Conservation (phyloP, 805 yeast genomes). For the Suhomyces xylopsoci region DNA sequence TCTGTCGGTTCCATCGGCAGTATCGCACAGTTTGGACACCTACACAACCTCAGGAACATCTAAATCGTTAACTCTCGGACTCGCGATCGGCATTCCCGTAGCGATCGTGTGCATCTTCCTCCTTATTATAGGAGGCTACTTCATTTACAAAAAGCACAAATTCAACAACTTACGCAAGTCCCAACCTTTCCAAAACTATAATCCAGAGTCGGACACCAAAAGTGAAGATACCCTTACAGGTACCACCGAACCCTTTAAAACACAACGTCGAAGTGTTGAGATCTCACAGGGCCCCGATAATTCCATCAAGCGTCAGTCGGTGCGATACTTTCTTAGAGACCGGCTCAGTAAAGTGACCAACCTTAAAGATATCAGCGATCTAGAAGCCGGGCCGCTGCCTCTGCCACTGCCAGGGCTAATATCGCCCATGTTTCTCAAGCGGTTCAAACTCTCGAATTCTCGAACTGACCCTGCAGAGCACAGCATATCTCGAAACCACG, state of each 20-base stretch:
- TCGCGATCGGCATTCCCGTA: constrained; percentile 24
- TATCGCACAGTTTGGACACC: not conserved
- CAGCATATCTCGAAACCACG: constrained; percentile 1
- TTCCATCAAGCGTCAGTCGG: constrained; percentile 10
- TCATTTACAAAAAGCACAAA: constrained; percentile 9
- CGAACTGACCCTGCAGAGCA: not conserved
- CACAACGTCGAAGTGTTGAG: not conserved
- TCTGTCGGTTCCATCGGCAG: not conserved
- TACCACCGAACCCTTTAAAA: not conserved
- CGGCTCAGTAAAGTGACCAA: constrained; percentile 25
- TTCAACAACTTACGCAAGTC: not conserved
- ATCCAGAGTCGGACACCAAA: not conserved
- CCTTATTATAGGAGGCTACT: constrained; percentile 7
- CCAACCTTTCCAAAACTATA: not conserved
- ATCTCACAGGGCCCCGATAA: not conserved
- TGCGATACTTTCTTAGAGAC: constrained; percentile 14
- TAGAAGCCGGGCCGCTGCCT: constrained; percentile 2
- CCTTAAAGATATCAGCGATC: constrained; percentile 13
- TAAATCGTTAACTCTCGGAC: constrained; percentile 14
- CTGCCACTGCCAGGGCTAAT: not conserved
- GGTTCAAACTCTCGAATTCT: constrained; percentile 27
- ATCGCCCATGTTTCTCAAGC: constrained; percentile 32
- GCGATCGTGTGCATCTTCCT: constrained; percentile 16
- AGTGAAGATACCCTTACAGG: not conserved
- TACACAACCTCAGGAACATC: constrained; percentile 1